These are phyloP conservation scores for Leptomonas seymouri DNA, from an alignment of 208 protist species.

Conservation along the genomic window DNA sequence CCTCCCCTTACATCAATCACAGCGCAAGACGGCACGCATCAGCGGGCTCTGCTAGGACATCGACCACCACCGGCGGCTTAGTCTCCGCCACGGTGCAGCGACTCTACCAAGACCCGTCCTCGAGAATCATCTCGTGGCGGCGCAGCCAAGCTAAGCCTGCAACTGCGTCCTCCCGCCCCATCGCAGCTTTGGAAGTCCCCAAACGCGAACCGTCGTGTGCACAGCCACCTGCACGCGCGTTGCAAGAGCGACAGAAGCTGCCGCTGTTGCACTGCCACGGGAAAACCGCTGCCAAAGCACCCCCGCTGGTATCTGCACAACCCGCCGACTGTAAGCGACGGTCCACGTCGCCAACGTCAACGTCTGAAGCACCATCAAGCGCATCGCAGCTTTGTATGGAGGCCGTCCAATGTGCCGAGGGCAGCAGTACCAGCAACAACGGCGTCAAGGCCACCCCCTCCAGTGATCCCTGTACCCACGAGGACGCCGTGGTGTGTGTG, in stretches of 20 bases:
- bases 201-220: not conserved
- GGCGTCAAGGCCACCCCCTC: not conserved
- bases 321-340: not conserved
- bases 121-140: not conserved
- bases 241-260: not conserved
- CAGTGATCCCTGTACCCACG: not conserved
- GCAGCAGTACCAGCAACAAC: too few species aligned
- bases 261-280: not conserved
- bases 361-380: not conserved
- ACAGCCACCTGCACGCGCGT: not conserved
- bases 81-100: slow-evolving; percentile 3
- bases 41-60: not conserved
- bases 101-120: slow-evolving; percentile 2
- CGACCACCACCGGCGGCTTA: not conserved
- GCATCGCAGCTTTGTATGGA: not conserved
- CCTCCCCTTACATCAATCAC: not conserved
- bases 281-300: not conserved
- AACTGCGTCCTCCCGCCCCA: not conserved
- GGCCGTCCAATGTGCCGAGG: not conserved
- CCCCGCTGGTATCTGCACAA: not conserved
- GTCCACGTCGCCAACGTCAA: not conserved
- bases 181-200: not conserved
- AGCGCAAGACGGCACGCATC: not conserved
- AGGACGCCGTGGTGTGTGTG: slow-evolving; percentile 6
- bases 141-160: not conserved